phyloP scores from a whole-genome alignment of 495 filamentous ascomycete genomes.

The Annulohypoxylon bovei region DNA sequence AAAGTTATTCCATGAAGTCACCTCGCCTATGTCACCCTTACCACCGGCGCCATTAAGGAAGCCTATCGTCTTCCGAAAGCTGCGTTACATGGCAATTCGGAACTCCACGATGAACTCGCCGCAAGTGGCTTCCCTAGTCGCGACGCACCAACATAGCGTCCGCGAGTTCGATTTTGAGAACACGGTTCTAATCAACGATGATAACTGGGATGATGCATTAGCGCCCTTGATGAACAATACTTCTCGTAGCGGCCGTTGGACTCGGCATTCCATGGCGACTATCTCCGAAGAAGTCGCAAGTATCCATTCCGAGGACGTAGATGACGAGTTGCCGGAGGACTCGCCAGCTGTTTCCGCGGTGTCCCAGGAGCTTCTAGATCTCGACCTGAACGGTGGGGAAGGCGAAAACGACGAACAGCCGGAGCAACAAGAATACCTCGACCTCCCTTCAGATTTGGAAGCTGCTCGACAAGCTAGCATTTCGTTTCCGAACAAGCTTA shows the following conservation, averaged over 20 bases:
- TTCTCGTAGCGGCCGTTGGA: slow-evolving; percentile 51
- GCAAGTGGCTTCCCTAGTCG: slow-evolving; percentile 70
- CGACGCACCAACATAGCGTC: slow-evolving; percentile 68
- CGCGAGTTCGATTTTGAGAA: slow-evolving; percentile 78
- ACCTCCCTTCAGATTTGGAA: slow-evolving; percentile 54
- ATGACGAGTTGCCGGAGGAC: slow-evolving; percentile 45
- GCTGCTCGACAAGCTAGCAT: slow-evolving; percentile 54
- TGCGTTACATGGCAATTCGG: slow-evolving; percentile 70
- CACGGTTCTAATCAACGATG: slow-evolving; percentile 66
- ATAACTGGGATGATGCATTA: slow-evolving; percentile 79
- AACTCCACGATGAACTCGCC: slow-evolving; percentile 73
- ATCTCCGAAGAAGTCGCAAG: slow-evolving; percentile 41
- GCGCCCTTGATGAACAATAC: slow-evolving; percentile 64
- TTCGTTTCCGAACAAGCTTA: slow-evolving; percentile 58
- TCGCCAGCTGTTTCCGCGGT: slow-evolving; percentile 57
- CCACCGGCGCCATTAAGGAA: slow-evolving; percentile 55
- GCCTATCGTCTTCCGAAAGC: slow-evolving; percentile 64
- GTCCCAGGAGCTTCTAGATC: slow-evolving; percentile 53
- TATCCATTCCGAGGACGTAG: slow-evolving; percentile 27
- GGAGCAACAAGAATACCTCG: slow-evolving; percentile 35
- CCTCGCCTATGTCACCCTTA: slow-evolving; percentile 61
- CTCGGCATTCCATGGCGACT: slow-evolving; percentile 49
- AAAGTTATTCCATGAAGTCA: slow-evolving; percentile 65
- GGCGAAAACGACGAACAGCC: slow-evolving; percentile 52
- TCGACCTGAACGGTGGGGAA: slow-evolving; percentile 52